Percentiles rank a stretch among this genome's conserved stretches.
Conservation (phyloP, 768 basidiomycete genomes). For the Boletus speciosus region DNA sequence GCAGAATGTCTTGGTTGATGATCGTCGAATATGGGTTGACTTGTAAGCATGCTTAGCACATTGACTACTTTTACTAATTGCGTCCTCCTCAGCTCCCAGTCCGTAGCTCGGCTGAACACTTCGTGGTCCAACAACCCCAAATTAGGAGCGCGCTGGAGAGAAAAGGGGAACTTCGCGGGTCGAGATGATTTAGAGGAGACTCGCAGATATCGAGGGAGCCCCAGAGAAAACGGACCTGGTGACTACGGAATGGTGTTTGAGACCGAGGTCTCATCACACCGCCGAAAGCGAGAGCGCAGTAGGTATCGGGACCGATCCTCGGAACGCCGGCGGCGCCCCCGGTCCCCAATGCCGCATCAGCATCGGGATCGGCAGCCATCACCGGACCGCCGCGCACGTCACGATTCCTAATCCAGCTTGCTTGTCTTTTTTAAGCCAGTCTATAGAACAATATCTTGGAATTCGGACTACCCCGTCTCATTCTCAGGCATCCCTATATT, state of each 20-base stretch:
- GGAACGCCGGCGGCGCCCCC: slow-evolving; percentile 24
- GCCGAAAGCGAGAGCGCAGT: slow-evolving; percentile 48
- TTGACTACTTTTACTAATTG: slow-evolving; percentile 16
- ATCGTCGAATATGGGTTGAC: slow-evolving; percentile 98
- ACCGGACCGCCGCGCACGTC: slow-evolving; percentile 30
- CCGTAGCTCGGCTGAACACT: slow-evolving; percentile 83
- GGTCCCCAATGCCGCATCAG: slow-evolving; percentile 23
- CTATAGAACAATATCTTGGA: slow-evolving; percentile 18
- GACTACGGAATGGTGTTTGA: slow-evolving; percentile 85
- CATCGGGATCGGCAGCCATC: slow-evolving; percentile 36
- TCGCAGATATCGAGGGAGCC: slow-evolving; percentile 52
- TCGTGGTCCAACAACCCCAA: slow-evolving; percentile 78
- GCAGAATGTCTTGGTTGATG: slow-evolving; percentile 98
- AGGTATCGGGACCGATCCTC: slow-evolving; percentile 44
- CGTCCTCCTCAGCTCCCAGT: slow-evolving; percentile 67
- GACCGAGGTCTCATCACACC: slow-evolving; percentile 58
- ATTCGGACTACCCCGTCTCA: slow-evolving; percentile 5
- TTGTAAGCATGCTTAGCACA: slow-evolving; percentile 57
- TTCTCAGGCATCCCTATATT: not conserved
- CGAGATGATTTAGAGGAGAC: slow-evolving; percentile 74
- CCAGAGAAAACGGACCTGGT: slow-evolving; percentile 29
- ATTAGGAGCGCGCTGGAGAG: slow-evolving; percentile 40
- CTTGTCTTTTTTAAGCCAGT: slow-evolving; percentile 21
- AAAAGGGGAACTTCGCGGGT: slow-evolving; percentile 56
- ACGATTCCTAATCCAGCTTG: slow-evolving; percentile 1